Evolutionary conservation across 768 basidiomycete species (phyloP), one percentile per base, ranked within the genome.

Genomic region (Mycena leptocephala): DNA sequence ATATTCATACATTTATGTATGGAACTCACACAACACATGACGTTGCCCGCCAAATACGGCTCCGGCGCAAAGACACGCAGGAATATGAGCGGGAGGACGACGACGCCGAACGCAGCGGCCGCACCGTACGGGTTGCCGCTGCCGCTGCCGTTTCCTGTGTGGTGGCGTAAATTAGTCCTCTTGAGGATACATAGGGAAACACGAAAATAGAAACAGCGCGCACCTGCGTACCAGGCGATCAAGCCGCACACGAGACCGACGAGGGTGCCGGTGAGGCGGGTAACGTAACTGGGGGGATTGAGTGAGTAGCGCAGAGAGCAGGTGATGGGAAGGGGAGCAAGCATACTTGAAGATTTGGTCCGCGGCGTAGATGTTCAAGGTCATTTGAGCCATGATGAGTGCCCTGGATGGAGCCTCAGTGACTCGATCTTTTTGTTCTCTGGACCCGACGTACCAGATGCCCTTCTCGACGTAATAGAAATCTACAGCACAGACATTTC

Each of bases 371-470:
- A 92, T 87, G 58, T 89, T 91, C 66, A 92, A 72, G 18, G 89
- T 91, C 1, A 90, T 92, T 77, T 93, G 92, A 0, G 90, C 88
- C 90, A 92, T 92, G 79, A 92, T 91, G 61, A 92, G 82, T 6
- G 90, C 90, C 91, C 90, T 86, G n/a, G n/a, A n/a, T n/a, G n/a
- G n/a, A n/a, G n/a, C n/a, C n/a, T n/a, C n/a, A n/a, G n/a, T n/a
- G n/a, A n/a, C n/a, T n/a, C n/a, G n/a, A n/a, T n/a, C n/a, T n/a
- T n/a, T n/a, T n/a, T n/a, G n/a, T n/a, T n/a, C n/a, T n/a, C n/a
- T n/a, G n/a, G n/a, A n/a, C n/a, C n/a, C n/a, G n/a, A 66, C 85
- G 59, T 72, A 88, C 88, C 89, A 92, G 5, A 91, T 66, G 6
- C 89, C 89, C 70, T 88, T 89, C 66, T 89, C 76, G 3, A 79